A percentile compares a stretch with the other conserved stretches of the same genome.
phyloP scores from a whole-genome alignment of 345 rosid genomes.

The Syzygium grande region DNA sequence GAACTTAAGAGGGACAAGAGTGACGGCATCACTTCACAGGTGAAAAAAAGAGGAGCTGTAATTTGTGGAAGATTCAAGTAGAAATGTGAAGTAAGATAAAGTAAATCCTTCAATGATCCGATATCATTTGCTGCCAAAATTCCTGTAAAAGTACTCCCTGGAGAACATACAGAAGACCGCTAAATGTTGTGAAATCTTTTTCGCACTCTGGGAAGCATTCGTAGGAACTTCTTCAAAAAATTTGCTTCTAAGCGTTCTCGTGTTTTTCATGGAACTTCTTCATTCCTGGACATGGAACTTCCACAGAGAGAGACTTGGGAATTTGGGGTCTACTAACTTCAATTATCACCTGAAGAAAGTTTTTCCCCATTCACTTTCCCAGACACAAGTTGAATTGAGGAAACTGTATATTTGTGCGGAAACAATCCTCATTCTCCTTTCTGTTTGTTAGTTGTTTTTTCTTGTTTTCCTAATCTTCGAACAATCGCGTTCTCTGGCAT shows the following conservation, averaged over 20 bases:
- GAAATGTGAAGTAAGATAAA: not conserved
- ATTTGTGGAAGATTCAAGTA: not conserved
- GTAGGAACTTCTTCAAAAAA: not conserved
- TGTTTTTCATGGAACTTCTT: not conserved
- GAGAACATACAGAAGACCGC: not conserved
- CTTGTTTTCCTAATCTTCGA: not conserved
- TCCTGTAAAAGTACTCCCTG: not conserved
- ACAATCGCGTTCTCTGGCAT: not conserved
- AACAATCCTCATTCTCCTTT: not conserved
- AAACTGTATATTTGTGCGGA: too few species aligned
- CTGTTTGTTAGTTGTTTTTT: not conserved
- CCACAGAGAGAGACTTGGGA: not conserved
- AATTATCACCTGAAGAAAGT: too few species aligned
- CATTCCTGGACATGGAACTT: not conserved
- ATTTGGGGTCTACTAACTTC: not conserved
- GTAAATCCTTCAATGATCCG: not conserved
- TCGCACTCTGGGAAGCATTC: not conserved
- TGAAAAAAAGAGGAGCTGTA: not conserved
- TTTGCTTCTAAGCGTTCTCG: not conserved
- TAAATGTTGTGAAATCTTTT: not conserved
- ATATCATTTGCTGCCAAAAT: not conserved
- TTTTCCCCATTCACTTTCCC: too few species aligned
- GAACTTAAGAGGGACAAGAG: not conserved
- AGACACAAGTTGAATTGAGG: too few species aligned
- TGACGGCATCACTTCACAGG: not conserved